These are phyloP conservation scores for Raffaelea ambrosiae DNA, from an alignment of 2,329 filamentous ascomycete genomes.

Conservation along the genomic window DNA sequence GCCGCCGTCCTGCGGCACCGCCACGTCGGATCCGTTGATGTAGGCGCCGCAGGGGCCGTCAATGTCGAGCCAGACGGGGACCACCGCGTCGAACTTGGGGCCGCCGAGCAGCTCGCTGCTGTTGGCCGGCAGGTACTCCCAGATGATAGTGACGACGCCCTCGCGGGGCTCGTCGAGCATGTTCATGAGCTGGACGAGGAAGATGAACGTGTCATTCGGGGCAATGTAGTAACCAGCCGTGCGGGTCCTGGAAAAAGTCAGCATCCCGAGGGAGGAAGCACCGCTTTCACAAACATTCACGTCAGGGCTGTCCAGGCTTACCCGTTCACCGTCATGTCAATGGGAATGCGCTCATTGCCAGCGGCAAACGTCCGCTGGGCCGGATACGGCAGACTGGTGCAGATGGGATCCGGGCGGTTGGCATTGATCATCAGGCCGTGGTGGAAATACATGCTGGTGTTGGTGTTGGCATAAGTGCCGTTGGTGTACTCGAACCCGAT, in stretches of 20 bases:
- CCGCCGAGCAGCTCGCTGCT: no score
- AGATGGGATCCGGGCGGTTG: slow-evolving; percentile 13
- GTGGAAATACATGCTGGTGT: slow-evolving; percentile 22
- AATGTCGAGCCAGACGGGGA: slow-evolving; percentile 17
- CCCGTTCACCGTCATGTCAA: background rate
- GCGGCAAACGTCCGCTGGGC: background rate
- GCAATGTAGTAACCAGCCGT: slow-evolving; percentile 15
- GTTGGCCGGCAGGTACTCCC: slow-evolving; percentile 14
- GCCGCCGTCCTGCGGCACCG: slow-evolving; percentile 3
- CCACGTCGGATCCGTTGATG: slow-evolving; percentile 8
- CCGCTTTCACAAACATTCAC: background rate
- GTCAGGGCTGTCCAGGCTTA: background rate
- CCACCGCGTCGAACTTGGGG: slow-evolving; percentile 9
- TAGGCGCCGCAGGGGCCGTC: slow-evolving; percentile 14
- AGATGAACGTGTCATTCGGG: slow-evolving; percentile 6
- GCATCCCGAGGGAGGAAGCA: no score
- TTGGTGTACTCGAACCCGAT: slow-evolving; percentile 20
- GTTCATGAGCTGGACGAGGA: slow-evolving; percentile 16
- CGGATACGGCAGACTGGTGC: background rate
- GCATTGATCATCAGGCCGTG: slow-evolving; percentile 14
- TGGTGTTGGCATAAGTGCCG: slow-evolving; percentile 20
- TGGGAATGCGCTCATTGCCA: background rate
- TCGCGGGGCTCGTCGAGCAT: slow-evolving; percentile 5
- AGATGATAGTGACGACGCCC: slow-evolving; percentile 14
- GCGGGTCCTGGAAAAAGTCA: slow-evolving; percentile 11